These are phyloP conservation scores for Teratosphaeriaceae sp. DNA, from an alignment of 2,329 filamentous ascomycete genomes.

Conservation along the genomic window DNA sequence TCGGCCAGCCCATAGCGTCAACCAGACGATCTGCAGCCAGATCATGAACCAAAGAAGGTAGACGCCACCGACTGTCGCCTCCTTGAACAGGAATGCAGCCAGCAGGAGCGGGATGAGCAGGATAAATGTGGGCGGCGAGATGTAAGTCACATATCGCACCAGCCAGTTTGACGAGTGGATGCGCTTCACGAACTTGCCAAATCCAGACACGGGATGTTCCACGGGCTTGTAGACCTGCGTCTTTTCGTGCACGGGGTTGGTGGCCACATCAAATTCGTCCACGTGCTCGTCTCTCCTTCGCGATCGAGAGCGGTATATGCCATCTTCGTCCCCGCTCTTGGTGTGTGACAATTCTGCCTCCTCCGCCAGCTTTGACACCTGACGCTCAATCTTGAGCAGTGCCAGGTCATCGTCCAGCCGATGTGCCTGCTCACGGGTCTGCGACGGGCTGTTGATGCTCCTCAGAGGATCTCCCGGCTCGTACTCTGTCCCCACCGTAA, in stretches of 20 bases:
- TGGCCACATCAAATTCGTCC: conserved; percentile 61
- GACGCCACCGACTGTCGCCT: conserved; percentile 62
- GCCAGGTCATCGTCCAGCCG: conserved; percentile 60
- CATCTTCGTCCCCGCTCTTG: conserved; percentile 33
- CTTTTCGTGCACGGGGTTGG: conserved; percentile 63
- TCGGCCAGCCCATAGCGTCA: conserved; percentile 72
- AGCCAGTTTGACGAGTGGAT: conserved; percentile 60
- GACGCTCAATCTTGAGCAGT: conserved; percentile 58
- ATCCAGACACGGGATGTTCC: conserved; percentile 53
- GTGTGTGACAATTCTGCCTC: conserved; percentile 21
- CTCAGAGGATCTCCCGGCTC: conserved; percentile 25
- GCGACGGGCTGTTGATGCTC: conserved; percentile 44
- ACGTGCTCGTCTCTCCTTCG: conserved; percentile 47
- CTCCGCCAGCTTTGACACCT: conserved; percentile 42
- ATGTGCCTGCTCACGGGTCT: conserved; percentile 52
- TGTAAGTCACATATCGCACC: conserved; percentile 65
- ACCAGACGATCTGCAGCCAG: conserved; percentile 91
- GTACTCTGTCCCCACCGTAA: conserved; percentile 40
- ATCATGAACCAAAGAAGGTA: conserved; percentile 84
- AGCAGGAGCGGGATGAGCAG: conserved; percentile 63
- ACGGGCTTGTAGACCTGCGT: conserved; percentile 59
- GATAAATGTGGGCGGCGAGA: conserved; percentile 56
- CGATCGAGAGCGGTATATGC: conserved; percentile 47
- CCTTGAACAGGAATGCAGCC: conserved; percentile 52
- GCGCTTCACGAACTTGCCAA: conserved; percentile 59